A percentile compares a stretch with the other conserved stretches of the same genome.
phyloP scores from a whole-genome alignment of 2,329 filamentous ascomycete species.

The Canariomyces notabilis region DNA sequence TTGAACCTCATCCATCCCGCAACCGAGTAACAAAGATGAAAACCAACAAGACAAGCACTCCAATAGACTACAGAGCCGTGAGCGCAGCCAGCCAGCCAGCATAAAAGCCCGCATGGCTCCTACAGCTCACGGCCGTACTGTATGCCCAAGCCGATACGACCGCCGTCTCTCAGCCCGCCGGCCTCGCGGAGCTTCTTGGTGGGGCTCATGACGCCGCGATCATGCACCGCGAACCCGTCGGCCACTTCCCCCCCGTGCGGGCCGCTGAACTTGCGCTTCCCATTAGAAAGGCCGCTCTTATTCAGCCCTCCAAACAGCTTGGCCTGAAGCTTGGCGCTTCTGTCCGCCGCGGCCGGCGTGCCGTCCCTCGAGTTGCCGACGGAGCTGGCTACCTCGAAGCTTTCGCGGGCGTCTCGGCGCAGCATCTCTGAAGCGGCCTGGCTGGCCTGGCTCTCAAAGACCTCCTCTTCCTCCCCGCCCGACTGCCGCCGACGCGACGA shows the following conservation, averaged over 20 bases:
- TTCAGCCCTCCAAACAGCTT: slow-evolving; percentile 44
- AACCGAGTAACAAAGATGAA: no score
- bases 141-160: slow-evolving; percentile 49
- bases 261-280: slow-evolving; percentile 49
- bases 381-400: slow-evolving; percentile 46
- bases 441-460: slow-evolving; percentile 71
- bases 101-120: background rate
- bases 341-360: slow-evolving; percentile 42
- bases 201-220: slow-evolving; percentile 41
- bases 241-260: slow-evolving; percentile 22
- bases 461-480: slow-evolving; percentile 44
- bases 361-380: slow-evolving; percentile 39
- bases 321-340: slow-evolving; percentile 46
- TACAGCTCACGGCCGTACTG: slow-evolving; percentile 36
- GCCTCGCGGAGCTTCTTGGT: slow-evolving; percentile 48
- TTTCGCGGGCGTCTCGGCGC: slow-evolving; percentile 52
- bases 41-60: no score
- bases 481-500: slow-evolving; percentile 23
- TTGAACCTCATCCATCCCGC: no score
- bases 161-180: slow-evolving; percentile 33
- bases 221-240: slow-evolving; percentile 30
- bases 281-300: slow-evolving; percentile 34
- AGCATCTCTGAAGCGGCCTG: slow-evolving; percentile 72
- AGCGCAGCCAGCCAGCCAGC: background rate
- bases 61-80: no score